These are phyloP conservation scores for Rhodamnia rubescens DNA, from an alignment of 345 rosid species.

Conservation along the genomic window DNA sequence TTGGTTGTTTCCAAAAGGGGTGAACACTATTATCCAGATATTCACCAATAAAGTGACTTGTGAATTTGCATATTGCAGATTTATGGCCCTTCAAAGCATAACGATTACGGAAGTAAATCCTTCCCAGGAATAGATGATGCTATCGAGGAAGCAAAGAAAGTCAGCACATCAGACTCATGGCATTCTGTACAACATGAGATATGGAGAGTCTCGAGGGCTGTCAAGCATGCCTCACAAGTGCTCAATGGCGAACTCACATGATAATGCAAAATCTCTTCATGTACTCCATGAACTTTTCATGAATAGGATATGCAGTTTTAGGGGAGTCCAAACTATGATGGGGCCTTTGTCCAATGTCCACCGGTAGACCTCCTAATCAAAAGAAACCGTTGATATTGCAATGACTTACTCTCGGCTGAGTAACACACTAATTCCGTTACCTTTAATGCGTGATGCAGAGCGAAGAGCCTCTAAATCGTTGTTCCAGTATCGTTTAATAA, in stretches of 20 bases:
- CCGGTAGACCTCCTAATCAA: not conserved
- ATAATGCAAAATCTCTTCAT: not conserved
- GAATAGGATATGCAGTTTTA: not conserved
- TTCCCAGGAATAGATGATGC: constrained; percentile 82
- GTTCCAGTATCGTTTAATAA: not conserved
- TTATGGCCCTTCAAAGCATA: constrained; percentile 63
- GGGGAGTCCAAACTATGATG: not conserved
- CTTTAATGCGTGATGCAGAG: not conserved
- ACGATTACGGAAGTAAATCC: constrained; percentile 61
- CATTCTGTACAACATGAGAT: constrained; percentile 58
- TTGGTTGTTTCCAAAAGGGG: not conserved
- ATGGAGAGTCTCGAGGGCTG: constrained; percentile 73
- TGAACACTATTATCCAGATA: not conserved
- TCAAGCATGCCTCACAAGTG: constrained; percentile 53
- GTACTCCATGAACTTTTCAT: not conserved
- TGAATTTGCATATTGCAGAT: constrained; percentile 22
- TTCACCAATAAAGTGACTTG: not conserved
- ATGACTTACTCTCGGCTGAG: not conserved
- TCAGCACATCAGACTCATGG: constrained; percentile 50
- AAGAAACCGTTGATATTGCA: not conserved
- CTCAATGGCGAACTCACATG: constrained; percentile 55
- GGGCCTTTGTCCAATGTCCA: not conserved
- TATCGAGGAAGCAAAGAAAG: constrained; percentile 36
- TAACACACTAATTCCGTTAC: not conserved
- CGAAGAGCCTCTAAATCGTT: not conserved